These are phyloP conservation scores for Piper betle DNA, from an alignment of 164 flowering plant genomes.

Conservation along the genomic window DNA sequence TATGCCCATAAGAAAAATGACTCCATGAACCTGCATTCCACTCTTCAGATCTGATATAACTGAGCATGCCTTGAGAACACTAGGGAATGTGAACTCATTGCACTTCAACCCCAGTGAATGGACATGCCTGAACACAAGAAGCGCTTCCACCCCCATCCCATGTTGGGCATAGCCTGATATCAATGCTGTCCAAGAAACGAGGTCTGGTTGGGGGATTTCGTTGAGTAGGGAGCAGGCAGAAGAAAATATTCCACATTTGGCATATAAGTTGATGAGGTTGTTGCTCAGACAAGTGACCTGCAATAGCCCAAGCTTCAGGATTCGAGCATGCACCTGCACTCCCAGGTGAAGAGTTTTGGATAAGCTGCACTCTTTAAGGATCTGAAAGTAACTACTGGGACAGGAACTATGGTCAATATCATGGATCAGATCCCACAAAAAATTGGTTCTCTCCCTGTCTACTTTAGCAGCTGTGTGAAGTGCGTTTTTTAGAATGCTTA, in stretches of 20 bases:
- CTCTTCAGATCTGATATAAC: slow-evolving; percentile 22
- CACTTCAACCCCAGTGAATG: slow-evolving; percentile 34
- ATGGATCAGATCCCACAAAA: slow-evolving; percentile 2
- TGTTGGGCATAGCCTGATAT: slow-evolving; percentile 61
- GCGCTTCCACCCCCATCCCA: slow-evolving; percentile 41
- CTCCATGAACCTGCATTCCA: slow-evolving; percentile 62
- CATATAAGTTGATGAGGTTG: slow-evolving; percentile 43
- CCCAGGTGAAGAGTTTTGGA: slow-evolving; percentile 35
- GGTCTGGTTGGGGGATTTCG: slow-evolving; percentile 46
- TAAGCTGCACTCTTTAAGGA: slow-evolving; percentile 31
- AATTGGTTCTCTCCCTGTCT: slow-evolving; percentile 3
- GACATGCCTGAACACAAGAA: slow-evolving; percentile 36
- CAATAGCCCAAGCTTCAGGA: slow-evolving; percentile 28
- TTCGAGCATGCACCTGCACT: slow-evolving; percentile 47
- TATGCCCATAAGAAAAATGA: slow-evolving; percentile 45
- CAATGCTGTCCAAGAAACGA: slow-evolving; percentile 66
- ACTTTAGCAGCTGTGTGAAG: slow-evolving; percentile 12
- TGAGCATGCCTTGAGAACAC: slow-evolving; percentile 68
- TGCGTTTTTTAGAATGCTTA: neutral
- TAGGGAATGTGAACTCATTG: slow-evolving; percentile 52
- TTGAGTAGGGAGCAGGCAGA: slow-evolving; percentile 51
- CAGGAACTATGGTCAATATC: slow-evolving; percentile 8
- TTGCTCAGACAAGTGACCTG: slow-evolving; percentile 21
- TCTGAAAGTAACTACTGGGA: slow-evolving; percentile 22
- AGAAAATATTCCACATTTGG: slow-evolving; percentile 30